phyloP scores from a whole-genome alignment of 176 grass and related monocot species.

The Carex scoparia region DNA sequence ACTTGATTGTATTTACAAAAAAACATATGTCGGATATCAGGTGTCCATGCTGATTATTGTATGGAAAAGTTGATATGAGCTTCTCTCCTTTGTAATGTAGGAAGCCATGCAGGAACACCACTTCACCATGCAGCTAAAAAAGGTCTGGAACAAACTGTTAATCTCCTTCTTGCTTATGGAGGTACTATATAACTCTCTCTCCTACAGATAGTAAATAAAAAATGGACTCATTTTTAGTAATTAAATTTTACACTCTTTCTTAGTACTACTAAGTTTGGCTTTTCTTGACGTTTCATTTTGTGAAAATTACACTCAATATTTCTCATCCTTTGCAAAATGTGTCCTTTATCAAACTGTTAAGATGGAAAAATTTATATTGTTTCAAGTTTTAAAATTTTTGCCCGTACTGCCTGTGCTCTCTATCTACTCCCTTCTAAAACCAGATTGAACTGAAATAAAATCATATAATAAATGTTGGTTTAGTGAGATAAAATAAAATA shows the following conservation, averaged over 20 bases:
- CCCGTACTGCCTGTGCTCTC: background rate
- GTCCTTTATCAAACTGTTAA: background rate
- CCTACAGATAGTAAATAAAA: background rate
- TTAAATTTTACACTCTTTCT: background rate
- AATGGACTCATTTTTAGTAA: background rate
- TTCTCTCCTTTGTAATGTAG: constrained; percentile 29
- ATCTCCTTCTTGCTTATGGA: constrained; percentile 82
- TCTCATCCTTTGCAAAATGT: background rate
- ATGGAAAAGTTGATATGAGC: background rate
- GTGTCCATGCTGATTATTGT: background rate
- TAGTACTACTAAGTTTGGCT: background rate
- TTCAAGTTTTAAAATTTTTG: background rate
- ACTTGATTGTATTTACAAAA: background rate
- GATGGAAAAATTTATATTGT: background rate
- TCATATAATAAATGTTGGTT: background rate
- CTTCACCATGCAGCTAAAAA: constrained; percentile 98
- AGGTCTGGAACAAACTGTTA: constrained; percentile 61
- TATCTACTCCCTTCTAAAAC: background rate
- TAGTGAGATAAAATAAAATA: background rate
- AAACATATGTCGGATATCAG: background rate
- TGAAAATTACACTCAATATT: background rate
- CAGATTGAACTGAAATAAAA: background rate
- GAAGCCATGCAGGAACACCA: constrained; percentile 67
- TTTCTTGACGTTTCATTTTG: background rate
- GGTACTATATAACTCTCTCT: constrained; percentile 33